These are phyloP conservation scores for Tetradesmus lagerheimii DNA, from an alignment of 139 green algal genomes.

Conservation along the genomic window DNA sequence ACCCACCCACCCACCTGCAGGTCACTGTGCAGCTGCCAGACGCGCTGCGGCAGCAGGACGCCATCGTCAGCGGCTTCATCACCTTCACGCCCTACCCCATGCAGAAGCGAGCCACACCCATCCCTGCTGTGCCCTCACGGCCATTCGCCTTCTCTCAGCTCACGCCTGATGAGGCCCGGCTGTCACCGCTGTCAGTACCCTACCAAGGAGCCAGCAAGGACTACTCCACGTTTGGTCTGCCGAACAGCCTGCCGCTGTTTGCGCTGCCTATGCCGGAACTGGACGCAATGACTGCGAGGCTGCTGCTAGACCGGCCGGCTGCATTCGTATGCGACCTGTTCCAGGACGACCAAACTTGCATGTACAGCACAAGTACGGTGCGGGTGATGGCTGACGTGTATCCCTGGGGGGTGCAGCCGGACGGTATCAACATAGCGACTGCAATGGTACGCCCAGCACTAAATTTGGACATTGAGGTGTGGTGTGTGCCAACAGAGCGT, in stretches of 20 bases:
- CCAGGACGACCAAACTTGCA: neutral
- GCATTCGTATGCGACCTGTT: neutral
- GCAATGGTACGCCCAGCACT: neutral
- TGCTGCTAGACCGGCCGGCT: neutral
- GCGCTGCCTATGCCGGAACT: neutral
- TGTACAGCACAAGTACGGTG: neutral
- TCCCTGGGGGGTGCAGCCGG: no score
- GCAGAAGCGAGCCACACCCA: neutral
- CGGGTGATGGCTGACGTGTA: neutral
- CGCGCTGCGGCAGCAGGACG: neutral
- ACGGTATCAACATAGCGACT: neutral
- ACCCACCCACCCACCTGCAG: no score
- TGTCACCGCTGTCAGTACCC: neutral
- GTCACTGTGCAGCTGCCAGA: neutral
- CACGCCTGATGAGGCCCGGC: neutral
- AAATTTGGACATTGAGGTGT: neutral
- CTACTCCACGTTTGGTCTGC: neutral
- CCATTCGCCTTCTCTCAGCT: neutral
- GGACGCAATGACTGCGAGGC: neutral
- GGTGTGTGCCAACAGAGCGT: neutral
- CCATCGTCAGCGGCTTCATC: constrained; percentile 15
- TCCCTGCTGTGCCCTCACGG: neutral
- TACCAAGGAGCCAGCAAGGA: constrained; percentile 1
- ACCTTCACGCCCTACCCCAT: neutral
- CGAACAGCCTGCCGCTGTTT: neutral